Conservation (phyloP, 2,329 filamentous ascomycete species). For the Hortaea werneckii region DNA sequence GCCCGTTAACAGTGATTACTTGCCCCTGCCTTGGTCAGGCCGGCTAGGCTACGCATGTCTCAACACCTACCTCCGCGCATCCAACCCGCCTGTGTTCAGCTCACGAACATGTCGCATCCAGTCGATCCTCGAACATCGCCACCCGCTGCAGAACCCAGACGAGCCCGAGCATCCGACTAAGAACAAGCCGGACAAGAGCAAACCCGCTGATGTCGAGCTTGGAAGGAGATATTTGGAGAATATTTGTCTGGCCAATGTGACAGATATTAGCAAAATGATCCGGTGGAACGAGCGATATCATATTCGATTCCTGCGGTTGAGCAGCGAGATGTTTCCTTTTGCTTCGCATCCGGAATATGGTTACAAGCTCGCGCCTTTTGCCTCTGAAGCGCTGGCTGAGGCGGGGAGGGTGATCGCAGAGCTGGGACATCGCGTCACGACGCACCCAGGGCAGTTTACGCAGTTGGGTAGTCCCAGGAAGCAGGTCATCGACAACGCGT, state of each 20-base stretch:
- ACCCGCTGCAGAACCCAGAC: constrained; percentile 65
- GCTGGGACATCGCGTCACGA: constrained; percentile 75
- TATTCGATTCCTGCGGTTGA: constrained; percentile 86
- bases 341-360: constrained; percentile 81
- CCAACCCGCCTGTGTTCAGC: constrained; percentile 76
- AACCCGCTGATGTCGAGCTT: constrained; percentile 54
- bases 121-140: constrained; percentile 79
- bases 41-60: constrained; percentile 84
- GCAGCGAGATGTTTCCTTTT: constrained; percentile 95
- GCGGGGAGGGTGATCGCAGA: constrained; percentile 67
- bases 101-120: constrained; percentile 86
- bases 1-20: constrained; percentile 68
- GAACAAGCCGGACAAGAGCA: constrained; percentile 68
- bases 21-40: constrained; percentile 86
- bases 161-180: constrained; percentile 73
- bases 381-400: constrained; percentile 63
- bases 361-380: constrained; percentile 76
- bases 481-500: constrained; percentile 63
- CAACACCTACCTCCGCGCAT: constrained; percentile 78
- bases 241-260: constrained; percentile 70
- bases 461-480: constrained; percentile 75
- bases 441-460: constrained; percentile 86
- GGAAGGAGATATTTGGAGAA: constrained; percentile 66
- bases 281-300: constrained; percentile 86
- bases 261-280: constrained; percentile 75